Base-by-base conservation (phyloP, 2,329 filamentous ascomycete genomes). In the Leptographium procerum region DNA sequence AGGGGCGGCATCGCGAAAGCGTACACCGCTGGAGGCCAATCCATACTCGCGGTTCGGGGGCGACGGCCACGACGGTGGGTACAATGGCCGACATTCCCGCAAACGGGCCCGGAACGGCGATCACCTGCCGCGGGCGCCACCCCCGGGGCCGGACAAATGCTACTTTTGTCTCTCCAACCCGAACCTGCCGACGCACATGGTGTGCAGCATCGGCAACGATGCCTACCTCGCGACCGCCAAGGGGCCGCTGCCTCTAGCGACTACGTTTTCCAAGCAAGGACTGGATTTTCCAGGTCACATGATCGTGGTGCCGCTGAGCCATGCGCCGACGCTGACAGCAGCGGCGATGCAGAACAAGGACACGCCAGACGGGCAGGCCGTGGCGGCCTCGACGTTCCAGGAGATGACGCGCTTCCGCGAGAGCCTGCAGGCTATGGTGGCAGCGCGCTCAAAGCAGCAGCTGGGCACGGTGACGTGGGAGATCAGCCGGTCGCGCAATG, bases 131-230 rank as follows among this genome's bases (percentile, higher is more conserved):
- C 84, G 83, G 28, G 73, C 70, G 7, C 84, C 85, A 14, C 84
- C 83, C 8, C 84, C 84, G 0, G 84, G 85, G 0, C 90, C 89
- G 2, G 85, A 86, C 56, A 81, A 87, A 66, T 99, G 94, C 73
- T 99, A 94, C 77, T 97, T 99, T 75, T 99, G 94, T 69, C 79
- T 99, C 13, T 91, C 89, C 7, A 96, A 95, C 70, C 84, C 88
- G 7, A 87, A 87, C 61, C 77, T 94, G 51, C 87, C 88, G 56
- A 87, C 86, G 1, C 92, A 99, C 72, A 87, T 99, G 71, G 87
- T 96, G 66, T 87, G 88, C 63, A 91, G 88, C 29, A 92, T 99
- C 63, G 94, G 89, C 57, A 85, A 91, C 22, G 88, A 95, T 61
- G 81, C 85, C 57, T 97, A 97, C 70, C 73, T 97, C 57, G 95